These are phyloP conservation scores for Aureobasidium sp. DNA, from an alignment of 2,329 filamentous ascomycete genomes.

Conservation along the genomic window DNA sequence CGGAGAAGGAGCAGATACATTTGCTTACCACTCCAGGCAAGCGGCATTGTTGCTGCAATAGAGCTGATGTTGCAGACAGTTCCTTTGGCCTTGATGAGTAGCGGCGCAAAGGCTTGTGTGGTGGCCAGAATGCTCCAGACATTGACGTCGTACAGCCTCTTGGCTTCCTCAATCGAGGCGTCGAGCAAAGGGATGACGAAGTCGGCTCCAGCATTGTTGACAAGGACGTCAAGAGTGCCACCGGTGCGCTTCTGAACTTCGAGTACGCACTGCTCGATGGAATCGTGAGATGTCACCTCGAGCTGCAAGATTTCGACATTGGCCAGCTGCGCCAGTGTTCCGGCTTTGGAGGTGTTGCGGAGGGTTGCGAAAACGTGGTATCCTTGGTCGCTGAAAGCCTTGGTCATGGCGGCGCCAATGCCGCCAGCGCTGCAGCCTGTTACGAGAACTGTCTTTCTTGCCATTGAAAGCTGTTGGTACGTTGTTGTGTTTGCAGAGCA, in stretches of 20 bases:
- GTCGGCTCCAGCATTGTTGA: conserved; percentile 40
- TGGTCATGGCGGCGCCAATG: conserved; percentile 33
- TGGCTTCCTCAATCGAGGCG: conserved; percentile 17
- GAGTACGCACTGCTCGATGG: conserved; percentile 21
- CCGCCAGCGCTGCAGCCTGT: conserved; percentile 31
- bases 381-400: conserved; percentile 28
- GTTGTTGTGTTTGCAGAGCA: not conserved
- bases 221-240: conserved; percentile 32
- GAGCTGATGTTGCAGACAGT: conserved; percentile 33
- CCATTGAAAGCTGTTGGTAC: not conserved
- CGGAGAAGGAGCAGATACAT: not conserved
- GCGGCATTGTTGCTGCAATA: conserved; percentile 21
- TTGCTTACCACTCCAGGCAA: conserved; percentile 25
- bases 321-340: conserved; percentile 15
- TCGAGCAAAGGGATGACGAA: conserved; percentile 26
- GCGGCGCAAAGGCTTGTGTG: conserved; percentile 23
- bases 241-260: conserved; percentile 21
- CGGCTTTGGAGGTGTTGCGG: conserved; percentile 28
- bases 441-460: conserved; percentile 18
- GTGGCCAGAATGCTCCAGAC: conserved; percentile 24
- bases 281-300: conserved; percentile 24
- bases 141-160: conserved; percentile 26
- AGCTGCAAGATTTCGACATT: conserved; percentile 23
- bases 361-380: conserved; percentile 37
- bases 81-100: conserved; percentile 29